Base-by-base conservation (phyloP, 2,329 filamentous ascomycete species). In the Alternaria arbusti region DNA sequence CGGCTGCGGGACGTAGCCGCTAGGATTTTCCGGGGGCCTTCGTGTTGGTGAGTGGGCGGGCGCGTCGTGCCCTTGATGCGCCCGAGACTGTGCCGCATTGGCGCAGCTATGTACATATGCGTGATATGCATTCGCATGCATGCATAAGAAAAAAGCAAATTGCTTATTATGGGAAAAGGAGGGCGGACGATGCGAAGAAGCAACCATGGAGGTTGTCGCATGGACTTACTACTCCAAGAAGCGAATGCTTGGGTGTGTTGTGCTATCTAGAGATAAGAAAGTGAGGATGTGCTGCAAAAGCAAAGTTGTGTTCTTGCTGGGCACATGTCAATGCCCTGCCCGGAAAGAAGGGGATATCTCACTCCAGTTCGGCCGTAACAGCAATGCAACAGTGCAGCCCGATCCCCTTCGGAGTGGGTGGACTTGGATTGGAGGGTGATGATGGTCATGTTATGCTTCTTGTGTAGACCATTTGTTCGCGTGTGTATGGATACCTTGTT, bases 1-100 rank as follows among this genome's bases (percentile, higher is more conserved):
- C 13, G 49, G 49, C 20, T 36, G 49, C 49, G 13, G 49, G 49
- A n/a, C n/a, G 36, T 52, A 52, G 20, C 30, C 49, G 30, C 49
- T 40, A 36, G 28, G 49, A 52, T 52, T n/a, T 52, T 23, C 30
- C 20, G 28, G 30, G 49, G 20, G 15, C 20, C 17, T 22, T 36
- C 30, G 20, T 22, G 47, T 40, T 36, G 13, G 49, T 52, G 49
- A 28, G 15, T 36, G 26, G 26, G 47, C 13, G 47, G 26, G 47
- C 13, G 47, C 17, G 17, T 36, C 26, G 28, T 23, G 28, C 36
- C 30, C 36, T 40, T 40, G 30, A 51, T 36, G 49, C 17, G 28
- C 7, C 49, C 20, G 28, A 51, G 15, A 20, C 49, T 52, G 30
- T 22, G 49, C 49, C 49, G 49, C 20, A n/a, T 23, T 36, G 20